These are phyloP conservation scores for Simplicillium aogashimaense DNA, from an alignment of 2,329 filamentous ascomycete genomes.

Conservation along the genomic window DNA sequence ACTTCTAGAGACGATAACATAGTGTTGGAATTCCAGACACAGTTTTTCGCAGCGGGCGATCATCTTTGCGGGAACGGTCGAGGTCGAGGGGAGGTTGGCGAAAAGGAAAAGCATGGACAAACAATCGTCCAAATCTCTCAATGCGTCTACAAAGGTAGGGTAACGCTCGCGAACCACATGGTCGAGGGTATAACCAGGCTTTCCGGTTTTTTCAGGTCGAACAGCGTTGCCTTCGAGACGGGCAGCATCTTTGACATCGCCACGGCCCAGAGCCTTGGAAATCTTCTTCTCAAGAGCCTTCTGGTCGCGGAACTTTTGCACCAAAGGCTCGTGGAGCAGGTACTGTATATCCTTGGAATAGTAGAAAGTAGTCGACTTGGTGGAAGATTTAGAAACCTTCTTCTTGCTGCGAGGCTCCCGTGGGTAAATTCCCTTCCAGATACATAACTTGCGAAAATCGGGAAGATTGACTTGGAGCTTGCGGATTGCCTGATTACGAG, in stretches of 20 bases:
- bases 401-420: slow-evolving; percentile 95
- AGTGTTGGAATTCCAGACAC: slow-evolving; percentile 95
- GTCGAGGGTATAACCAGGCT: slow-evolving; percentile 82
- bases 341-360: slow-evolving; percentile 96
- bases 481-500: slow-evolving; percentile 89
- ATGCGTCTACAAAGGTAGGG: slow-evolving; percentile 88
- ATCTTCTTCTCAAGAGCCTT: slow-evolving; percentile 98
- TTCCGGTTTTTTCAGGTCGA: slow-evolving; percentile 81
- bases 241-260: slow-evolving; percentile 80
- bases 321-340: slow-evolving; percentile 87
- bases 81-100: slow-evolving; percentile 85
- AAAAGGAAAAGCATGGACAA: slow-evolving; percentile 96
- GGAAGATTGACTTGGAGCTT: slow-evolving; percentile 96
- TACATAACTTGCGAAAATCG: slow-evolving; percentile 96
- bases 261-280: slow-evolving; percentile 78
- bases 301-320: slow-evolving; percentile 93
- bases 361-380: slow-evolving; percentile 84
- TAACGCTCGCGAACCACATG: slow-evolving; percentile 98
- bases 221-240: slow-evolving; percentile 79
- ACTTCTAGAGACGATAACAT: slow-evolving; percentile 84
- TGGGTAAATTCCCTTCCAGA: slow-evolving; percentile 99
- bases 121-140: slow-evolving; percentile 92
- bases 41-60: slow-evolving; percentile 90
- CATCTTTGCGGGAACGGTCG: slow-evolving; percentile 86
- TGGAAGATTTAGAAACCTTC: slow-evolving; percentile 88